Base-by-base conservation (phyloP, 2,329 filamentous ascomycete genomes). In the Metarhizium guizhouense region DNA sequence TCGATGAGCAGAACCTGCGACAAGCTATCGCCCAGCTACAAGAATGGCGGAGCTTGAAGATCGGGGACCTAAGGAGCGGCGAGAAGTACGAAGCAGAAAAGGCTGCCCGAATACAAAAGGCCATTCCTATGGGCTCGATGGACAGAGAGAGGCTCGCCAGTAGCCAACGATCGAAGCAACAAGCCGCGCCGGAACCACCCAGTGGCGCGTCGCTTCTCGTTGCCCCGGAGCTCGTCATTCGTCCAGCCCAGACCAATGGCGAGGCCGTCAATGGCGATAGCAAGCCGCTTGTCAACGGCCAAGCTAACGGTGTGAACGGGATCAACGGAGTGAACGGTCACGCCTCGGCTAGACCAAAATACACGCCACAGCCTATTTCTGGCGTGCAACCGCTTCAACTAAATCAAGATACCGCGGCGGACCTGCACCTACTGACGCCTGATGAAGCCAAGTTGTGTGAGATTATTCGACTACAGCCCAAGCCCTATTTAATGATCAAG, bases 21-120 rank as follows among this genome's bases (percentile, higher is more conserved):
- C 86, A 95, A 66, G 94, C 94, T 42, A 96, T 99, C 57, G 61
- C 81, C 0, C 93, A 97, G 68, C 76, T 99, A 3, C 93, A 97
- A 67, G 94, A 97, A 65, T 99, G 94, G 94, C 85, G 94, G 36
- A 82, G 82, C 50, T 83, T 90, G 72, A 84, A 87, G 20, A 94
- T 99, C 58, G 87, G 87, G 1, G 91, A 95, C 59, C 78, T 99
- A 11, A 85, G 87, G 55, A 85, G 85, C 29, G 94, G 94, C 34
- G 90, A 96, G 68, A 95, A 93, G 68, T 99, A 94, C 67, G 94
- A 99, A 71, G 77, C 83, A 18, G 94, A 97, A 60, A 99, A 97
- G 72, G 78, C 86, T 38, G 74, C 82, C 55, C 82, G 94, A 13
- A 82, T 86, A 53, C 87, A 92, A 63, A 85, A 84, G 62, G 68